These are phyloP conservation scores for Helianthus annuus DNA, from an alignment of 129 eudicot species.

Conservation along the genomic window HanXRQr2.0-SUNRISE NC_035436.2:99328603-99329102, in stretches of 20 bases:
- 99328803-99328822: constrained; percentile 85
- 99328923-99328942: constrained; percentile 72
- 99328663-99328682: constrained; percentile 87
- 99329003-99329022: constrained; percentile 82
- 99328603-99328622: constrained; percentile 89
- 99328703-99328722: constrained; percentile 86
- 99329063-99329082: constrained; percentile 71
- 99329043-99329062: constrained; percentile 85
- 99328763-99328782: constrained; percentile 85
- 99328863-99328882: constrained; percentile 69
- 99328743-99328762: constrained; percentile 81
- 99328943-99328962: constrained; percentile 76
- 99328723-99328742: constrained; percentile 77
- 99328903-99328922: constrained; percentile 67
- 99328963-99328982: constrained; percentile 91
- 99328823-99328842: constrained; percentile 90
- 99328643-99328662: constrained; percentile 87
- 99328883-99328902: constrained; percentile 56
- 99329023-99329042: constrained; percentile 85
- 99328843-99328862: constrained; percentile 91
- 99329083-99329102: constrained; percentile 94
- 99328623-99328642: constrained; percentile 90
- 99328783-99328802: constrained; percentile 82
- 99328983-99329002: constrained; percentile 94
- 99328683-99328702: constrained; percentile 96